A percentile compares a stretch with the other conserved stretches of the same genome.
phyloP scores from a whole-genome alignment of 148 eudicot species.

The Rhododendron vialii region DNA sequence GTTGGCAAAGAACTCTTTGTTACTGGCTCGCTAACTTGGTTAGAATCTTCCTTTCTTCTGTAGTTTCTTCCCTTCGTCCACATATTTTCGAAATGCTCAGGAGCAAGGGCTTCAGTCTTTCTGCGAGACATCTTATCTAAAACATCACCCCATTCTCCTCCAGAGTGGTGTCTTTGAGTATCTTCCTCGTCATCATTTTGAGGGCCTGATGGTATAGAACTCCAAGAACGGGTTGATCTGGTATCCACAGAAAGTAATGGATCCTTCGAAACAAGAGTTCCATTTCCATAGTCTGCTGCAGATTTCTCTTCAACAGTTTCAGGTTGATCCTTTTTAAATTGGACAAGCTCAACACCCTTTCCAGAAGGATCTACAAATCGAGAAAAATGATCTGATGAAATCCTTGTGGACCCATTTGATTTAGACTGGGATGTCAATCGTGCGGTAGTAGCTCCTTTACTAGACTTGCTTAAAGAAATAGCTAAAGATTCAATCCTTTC shows the following conservation, averaged over 20 bases:
- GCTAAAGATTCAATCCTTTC: conserved; percentile 87
- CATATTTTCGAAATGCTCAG: conserved; percentile 93
- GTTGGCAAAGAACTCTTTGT: conserved; percentile 29
- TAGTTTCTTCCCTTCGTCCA: conserved; percentile 93
- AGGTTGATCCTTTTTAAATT: conserved; percentile 51
- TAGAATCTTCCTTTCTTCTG: conserved; percentile 37
- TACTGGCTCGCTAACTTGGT: conserved; percentile 23
- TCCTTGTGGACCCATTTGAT: conserved; percentile 41
- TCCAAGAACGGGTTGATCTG: conserved; percentile 76
- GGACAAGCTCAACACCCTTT: conserved; percentile 86
- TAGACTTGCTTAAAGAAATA: conserved; percentile 44
- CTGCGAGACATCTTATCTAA: conserved; percentile 66
- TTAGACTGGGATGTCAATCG: conserved; percentile 32
- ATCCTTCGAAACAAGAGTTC: conserved; percentile 54
- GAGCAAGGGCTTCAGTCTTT: conserved; percentile 88
- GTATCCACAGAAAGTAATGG: conserved; percentile 82
- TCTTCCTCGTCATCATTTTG: conserved; percentile 31
- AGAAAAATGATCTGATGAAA: conserved; percentile 58
- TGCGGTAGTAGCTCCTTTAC: conserved; percentile 40
- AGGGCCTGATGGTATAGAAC: conserved; percentile 44
- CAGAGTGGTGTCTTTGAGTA: conserved; percentile 53
- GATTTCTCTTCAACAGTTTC: conserved; percentile 27
- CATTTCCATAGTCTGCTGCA: conserved; percentile 31
- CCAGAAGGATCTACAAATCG: conserved; percentile 70
- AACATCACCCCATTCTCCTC: conserved; percentile 88